Percentiles rank a stretch among this genome's conserved stretches.
Evolutionary conservation across 306 rosid genomes (phyloP).

Genomic region (Canavalia gladiata): DNA sequence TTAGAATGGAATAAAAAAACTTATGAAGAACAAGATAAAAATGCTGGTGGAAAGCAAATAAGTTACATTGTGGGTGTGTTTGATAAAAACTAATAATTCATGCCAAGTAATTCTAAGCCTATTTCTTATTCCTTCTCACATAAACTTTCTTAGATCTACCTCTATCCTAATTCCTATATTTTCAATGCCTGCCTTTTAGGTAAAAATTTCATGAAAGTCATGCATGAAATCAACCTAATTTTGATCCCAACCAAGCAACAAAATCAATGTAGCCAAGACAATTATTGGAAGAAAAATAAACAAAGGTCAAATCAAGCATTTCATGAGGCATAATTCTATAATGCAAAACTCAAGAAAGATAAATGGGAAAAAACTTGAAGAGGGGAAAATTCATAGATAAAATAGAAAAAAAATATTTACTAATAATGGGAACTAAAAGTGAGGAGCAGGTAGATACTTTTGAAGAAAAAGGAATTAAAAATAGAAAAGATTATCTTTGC

Average conservation of each 20-base stretch:
- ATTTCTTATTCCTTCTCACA: no score
- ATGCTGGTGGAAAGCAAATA: no score
- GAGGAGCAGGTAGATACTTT: constrained; percentile 9
- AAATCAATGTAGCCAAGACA: constrained; percentile 20
- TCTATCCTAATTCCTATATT: no score
- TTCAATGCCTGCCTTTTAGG: neutral
- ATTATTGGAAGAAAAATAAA: constrained; percentile 46
- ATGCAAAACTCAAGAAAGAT: constrained; percentile 11
- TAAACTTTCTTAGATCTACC: no score
- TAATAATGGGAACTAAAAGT: constrained; percentile 47
- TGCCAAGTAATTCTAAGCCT: no score
- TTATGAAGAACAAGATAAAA: no score
- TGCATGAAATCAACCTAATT: constrained; percentile 45
- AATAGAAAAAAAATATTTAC: constrained; percentile 43
- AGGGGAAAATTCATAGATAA: constrained; percentile 45
- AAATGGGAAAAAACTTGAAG: constrained; percentile 12
- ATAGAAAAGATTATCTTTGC: neutral
- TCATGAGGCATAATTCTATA: constrained; percentile 43
- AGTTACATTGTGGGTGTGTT: no score
- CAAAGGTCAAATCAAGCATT: constrained; percentile 7
- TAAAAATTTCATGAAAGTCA: constrained; percentile 34
- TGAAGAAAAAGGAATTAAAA: constrained; percentile 24
- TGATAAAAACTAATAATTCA: no score
- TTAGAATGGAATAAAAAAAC: no score
- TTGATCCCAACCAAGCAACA: constrained; percentile 43